These are phyloP conservation scores for Brettanomyces naardenensis DNA, from an alignment of 805 yeast species.

Conservation along the genomic window DNA sequence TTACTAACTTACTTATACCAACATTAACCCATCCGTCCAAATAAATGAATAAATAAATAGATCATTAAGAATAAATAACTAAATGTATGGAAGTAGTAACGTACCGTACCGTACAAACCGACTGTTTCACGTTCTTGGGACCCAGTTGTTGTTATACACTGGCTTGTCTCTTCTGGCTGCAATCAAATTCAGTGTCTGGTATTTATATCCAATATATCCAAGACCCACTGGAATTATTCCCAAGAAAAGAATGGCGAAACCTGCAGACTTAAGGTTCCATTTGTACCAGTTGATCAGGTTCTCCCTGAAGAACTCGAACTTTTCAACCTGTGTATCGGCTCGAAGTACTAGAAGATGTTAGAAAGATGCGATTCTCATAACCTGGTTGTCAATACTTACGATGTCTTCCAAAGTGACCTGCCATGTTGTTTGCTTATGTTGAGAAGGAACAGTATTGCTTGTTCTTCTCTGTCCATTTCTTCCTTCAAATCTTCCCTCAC, in stretches of 20 bases:
- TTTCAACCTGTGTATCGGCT: conserved; percentile 25
- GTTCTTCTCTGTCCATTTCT: not conserved
- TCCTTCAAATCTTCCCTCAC: too few species aligned
- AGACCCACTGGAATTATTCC: conserved; percentile 27
- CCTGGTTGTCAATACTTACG: conserved; percentile 14
- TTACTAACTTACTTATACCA: too few species aligned
- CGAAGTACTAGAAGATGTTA: conserved; percentile 18
- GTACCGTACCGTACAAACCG: too few species aligned
- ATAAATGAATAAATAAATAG: conserved; percentile 3
- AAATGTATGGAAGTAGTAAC: too few species aligned
- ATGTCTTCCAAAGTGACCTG: conserved; percentile 27
- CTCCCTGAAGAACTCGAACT: conserved; percentile 24
- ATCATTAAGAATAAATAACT: not conserved
- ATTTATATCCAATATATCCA: conserved; percentile 24
- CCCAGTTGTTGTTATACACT: conserved; percentile 17
- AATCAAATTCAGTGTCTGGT: conserved; percentile 19
- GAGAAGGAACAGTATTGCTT: not conserved
- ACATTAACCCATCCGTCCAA: not conserved
- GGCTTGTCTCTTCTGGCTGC: conserved; percentile 26
- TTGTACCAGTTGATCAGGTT: conserved; percentile 24
- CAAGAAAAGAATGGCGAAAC: conserved; percentile 21
- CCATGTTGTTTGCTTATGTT: conserved; percentile 15
- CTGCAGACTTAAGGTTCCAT: conserved; percentile 23
- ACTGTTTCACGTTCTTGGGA: conserved; percentile 19
- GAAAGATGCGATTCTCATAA: not conserved